Base-by-base conservation (phyloP, 2,329 filamentous ascomycete genomes). In the Rhinocladiella mackenziei region DNA sequence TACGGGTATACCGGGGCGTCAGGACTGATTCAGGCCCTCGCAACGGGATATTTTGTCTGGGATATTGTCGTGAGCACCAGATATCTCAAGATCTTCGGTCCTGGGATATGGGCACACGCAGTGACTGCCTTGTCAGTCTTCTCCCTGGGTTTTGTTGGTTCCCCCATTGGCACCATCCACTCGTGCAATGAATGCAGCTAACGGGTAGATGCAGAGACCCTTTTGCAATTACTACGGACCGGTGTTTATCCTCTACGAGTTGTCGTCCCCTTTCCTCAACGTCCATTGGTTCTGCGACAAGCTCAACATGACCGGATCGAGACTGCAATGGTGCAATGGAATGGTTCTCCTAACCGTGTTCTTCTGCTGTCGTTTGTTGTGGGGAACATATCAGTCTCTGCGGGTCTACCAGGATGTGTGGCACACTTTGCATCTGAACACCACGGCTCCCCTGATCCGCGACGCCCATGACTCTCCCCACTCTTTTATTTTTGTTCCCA, bases 231-330 rank as follows among this genome's bases (percentile, higher is more conserved):
- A 73, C 68, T 83, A 82, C 62, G 76, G 71, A 13, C 76, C 78
- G 0, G 74, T 73, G 4, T 83, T 83, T 65, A 78, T 83, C 56
- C 77, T 83, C 55, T 83, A 83, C 66, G 80, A 83, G 59, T 75
- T 83, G 53, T 81, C 77, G 29, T 76, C 73, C 50, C 80, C 80
- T 6, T 82, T 83, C 62, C 70, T 83, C 51, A 83, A 83, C 62
- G 75, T 83, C 60, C 80, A 83, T 67, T 83, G 80, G 80, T 83
- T 83, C 68, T 77, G 78, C 59, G 80, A 83, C 60, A 83, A 83
- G 65, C 68, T 83, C 60, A 73, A 76, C 60, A 74, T 81, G 65
- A 83, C 80, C 3, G 80, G 80, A 39, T 75, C 73, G 37, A 71
- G 67, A 37, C 60, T 77, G 17, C 80, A 83, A 60, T 77, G 78